Evolutionary conservation across 768 basidiomycete species (phyloP).

Genomic region (Rhizopogon rudus): DNA sequence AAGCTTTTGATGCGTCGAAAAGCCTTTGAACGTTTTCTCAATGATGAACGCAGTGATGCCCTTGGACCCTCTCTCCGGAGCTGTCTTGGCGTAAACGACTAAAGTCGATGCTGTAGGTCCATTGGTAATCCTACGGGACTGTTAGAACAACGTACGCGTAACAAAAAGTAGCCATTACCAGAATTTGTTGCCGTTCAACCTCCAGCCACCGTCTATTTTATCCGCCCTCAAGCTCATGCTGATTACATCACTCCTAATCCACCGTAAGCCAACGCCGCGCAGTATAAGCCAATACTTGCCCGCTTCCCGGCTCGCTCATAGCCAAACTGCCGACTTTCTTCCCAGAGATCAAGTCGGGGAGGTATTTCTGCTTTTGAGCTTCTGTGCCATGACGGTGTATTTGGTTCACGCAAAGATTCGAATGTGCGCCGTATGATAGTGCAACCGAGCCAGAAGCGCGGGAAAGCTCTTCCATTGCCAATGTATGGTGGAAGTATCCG

Average conservation of each 20-base stretch:
- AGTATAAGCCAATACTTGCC: constrained; percentile 25
- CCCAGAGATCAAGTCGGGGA: constrained; percentile 76
- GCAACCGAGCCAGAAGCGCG: constrained; percentile 88
- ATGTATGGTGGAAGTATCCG: constrained; percentile 83
- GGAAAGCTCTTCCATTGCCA: constrained; percentile 95
- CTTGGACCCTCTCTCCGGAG: constrained; percentile 70
- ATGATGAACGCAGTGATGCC: constrained; percentile 92
- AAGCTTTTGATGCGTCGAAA: constrained; percentile 85
- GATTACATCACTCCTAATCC: constrained; percentile 76
- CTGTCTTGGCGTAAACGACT: constrained; percentile 90
- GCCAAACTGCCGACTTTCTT: constrained; percentile 85
- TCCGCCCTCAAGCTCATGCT: constrained; percentile 86
- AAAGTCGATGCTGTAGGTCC: constrained; percentile 88
- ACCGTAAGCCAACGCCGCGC: not conserved
- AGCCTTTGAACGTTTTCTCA: constrained; percentile 77
- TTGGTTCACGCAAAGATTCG: constrained; percentile 85
- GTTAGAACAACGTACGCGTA: not conserved
- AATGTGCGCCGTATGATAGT: constrained; percentile 89
- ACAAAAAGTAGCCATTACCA: constrained; percentile 46
- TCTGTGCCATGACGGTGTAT: constrained; percentile 82
- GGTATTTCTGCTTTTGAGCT: constrained; percentile 75
- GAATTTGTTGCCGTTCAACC: constrained; percentile 88
- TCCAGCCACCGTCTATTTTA: constrained; percentile 71
- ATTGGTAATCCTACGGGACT: constrained; percentile 80
- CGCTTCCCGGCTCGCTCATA: constrained; percentile 91